Evolutionary conservation across 441 rosid species (phyloP).

Genomic region (Bocquillonia castaneifolia): DNA sequence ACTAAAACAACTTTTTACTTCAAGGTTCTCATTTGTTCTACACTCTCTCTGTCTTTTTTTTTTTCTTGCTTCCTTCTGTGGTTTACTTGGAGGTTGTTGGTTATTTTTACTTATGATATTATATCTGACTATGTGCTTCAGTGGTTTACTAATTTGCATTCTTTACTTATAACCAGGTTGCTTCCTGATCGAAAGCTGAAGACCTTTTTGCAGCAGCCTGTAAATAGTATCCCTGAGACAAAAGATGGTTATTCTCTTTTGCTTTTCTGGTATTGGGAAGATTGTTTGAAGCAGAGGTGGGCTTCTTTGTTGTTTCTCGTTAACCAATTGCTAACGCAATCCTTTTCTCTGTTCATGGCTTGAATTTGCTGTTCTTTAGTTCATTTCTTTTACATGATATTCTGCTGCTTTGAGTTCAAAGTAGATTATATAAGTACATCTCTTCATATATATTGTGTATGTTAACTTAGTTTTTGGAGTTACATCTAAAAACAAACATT

Average conservation of each 20-base stretch:
- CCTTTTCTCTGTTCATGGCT: neutral
- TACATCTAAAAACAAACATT: neutral
- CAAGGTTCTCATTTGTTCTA: slow-evolving; percentile 38
- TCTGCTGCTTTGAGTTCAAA: neutral
- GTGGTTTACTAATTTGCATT: slow-evolving; percentile 1
- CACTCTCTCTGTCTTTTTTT: neutral
- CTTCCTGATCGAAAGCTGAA: slow-evolving; percentile 92
- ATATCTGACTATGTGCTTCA: neutral
- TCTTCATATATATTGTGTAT: neutral
- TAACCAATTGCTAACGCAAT: neutral
- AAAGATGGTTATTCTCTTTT: slow-evolving; percentile 92
- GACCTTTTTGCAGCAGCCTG: slow-evolving; percentile 72
- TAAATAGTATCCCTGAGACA: slow-evolving; percentile 61
- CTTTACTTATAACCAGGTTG: slow-evolving; percentile 38
- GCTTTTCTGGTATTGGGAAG: slow-evolving; percentile 95
- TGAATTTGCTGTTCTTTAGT: neutral
- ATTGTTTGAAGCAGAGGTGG: slow-evolving; percentile 88
- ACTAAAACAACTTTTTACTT: slow-evolving; percentile 68
- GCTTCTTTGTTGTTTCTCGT: neutral
- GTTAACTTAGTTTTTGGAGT: neutral
- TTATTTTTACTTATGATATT: slow-evolving; percentile 2
- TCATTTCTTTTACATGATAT: neutral
- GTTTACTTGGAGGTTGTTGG: neutral
- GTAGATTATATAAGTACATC: neutral
- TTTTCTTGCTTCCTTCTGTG: too few relatives aligned